A percentile compares a stretch with the other conserved stretches of the same genome.
These are phyloP conservation scores for Silybum marianum DNA, from an alignment of 129 eudicot genomes.

Conservation along the genomic window DNA sequence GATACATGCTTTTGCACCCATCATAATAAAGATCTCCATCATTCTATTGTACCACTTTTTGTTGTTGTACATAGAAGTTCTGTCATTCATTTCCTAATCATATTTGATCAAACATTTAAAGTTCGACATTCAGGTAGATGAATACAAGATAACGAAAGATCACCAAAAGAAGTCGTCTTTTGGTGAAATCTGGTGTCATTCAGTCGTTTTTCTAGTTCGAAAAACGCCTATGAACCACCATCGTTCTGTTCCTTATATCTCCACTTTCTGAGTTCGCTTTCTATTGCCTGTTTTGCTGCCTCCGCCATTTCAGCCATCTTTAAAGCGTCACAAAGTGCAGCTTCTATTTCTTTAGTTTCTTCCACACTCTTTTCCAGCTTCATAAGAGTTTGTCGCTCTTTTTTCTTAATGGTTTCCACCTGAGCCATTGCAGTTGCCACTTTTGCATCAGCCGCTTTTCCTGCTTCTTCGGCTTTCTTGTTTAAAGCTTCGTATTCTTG, in stretches of 20 bases:
- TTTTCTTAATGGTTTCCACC: slow-evolving; percentile 57
- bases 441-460: slow-evolving; percentile 52
- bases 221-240: slow-evolving; percentile 15
- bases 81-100: slow-evolving; percentile 12
- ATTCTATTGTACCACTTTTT: slow-evolving; percentile 23
- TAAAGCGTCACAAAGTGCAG: slow-evolving; percentile 53
- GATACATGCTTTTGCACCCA: slow-evolving; percentile 23
- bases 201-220: neutral
- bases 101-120: neutral
- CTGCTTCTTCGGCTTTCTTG: slow-evolving; percentile 49
- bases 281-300: slow-evolving; percentile 58
- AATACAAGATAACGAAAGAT: neutral
- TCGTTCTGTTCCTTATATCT: slow-evolving; percentile 38
- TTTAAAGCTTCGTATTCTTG: slow-evolving; percentile 65
- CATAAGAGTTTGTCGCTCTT: slow-evolving; percentile 43
- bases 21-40: slow-evolving; percentile 25
- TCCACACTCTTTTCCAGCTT: slow-evolving; percentile 46
- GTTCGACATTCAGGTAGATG: slow-evolving; percentile 12
- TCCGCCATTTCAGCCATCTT: slow-evolving; percentile 81
- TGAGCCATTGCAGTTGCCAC: slow-evolving; percentile 68
- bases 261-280: slow-evolving; percentile 61
- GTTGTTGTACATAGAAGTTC: neutral
- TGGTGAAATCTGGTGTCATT: neutral
- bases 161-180: neutral
- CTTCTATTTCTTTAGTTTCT: slow-evolving; percentile 56